Conservation (phyloP, 2,329 filamentous ascomycete species). For the Trichoderma afroharzianum region DNA sequence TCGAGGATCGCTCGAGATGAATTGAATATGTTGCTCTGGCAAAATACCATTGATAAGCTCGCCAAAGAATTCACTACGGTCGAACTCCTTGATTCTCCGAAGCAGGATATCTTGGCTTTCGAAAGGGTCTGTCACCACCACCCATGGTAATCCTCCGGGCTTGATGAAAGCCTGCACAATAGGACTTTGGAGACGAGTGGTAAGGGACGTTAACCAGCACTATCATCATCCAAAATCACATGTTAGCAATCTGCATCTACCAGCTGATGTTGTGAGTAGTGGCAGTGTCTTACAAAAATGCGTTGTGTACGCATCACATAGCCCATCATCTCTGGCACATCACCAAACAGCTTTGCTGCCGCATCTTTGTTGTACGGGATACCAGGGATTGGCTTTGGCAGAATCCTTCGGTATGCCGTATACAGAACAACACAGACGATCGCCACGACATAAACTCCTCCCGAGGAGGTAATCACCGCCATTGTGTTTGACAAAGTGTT, state of each 20-base stretch:
- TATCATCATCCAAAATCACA: not conserved
- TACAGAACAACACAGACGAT: constrained; percentile 1
- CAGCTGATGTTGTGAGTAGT: not conserved
- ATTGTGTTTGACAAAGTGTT: not conserved
- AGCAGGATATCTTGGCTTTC: constrained; percentile 10
- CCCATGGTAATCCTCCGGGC: not conserved
- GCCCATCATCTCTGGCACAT: constrained; percentile 11
- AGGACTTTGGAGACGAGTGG: constrained; percentile 1
- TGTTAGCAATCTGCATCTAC: not conserved
- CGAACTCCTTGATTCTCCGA: constrained; percentile 6
- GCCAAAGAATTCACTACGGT: constrained; percentile 1
- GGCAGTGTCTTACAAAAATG: constrained; percentile 1
- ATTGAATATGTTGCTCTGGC: constrained; percentile 6
- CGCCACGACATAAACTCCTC: not conserved
- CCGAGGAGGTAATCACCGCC: not conserved
- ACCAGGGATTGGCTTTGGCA: constrained; percentile 2
- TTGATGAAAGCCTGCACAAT: constrained; percentile 8
- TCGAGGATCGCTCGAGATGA: constrained; percentile 4
- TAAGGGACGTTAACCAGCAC: constrained; percentile 9
- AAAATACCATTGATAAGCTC: not conserved
- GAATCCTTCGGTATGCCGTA: not conserved
- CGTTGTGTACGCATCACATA: constrained; percentile 4
- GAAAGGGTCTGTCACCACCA: constrained; percentile 7
- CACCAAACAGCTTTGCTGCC: constrained; percentile 2
- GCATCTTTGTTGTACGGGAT: constrained; percentile 10